Conservation (phyloP, 1,139 yeast species). For the Candida tetrigidarum region DNA sequence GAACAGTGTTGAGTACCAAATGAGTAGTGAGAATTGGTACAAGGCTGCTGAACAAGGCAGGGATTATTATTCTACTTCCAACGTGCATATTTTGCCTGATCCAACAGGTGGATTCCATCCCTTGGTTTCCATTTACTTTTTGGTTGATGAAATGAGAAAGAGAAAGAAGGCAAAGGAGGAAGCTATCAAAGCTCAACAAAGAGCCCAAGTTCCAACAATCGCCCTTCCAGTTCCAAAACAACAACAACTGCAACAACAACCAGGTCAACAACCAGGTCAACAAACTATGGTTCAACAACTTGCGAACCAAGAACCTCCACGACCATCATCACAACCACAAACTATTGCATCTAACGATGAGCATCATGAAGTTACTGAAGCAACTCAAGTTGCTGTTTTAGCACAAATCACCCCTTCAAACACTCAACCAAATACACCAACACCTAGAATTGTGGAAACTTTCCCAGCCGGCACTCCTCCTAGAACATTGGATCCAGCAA, state of each 20-base stretch:
- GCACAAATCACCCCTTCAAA: slow-evolving; percentile 13
- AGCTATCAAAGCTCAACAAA: slow-evolving; percentile 33
- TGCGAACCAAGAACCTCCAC: slow-evolving; percentile 12
- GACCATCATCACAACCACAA: slow-evolving; percentile 10
- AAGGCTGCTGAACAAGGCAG: slow-evolving; percentile 45
- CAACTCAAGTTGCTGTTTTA: slow-evolving; percentile 19
- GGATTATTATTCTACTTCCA: slow-evolving; percentile 45
- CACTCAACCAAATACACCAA: slow-evolving; percentile 12
- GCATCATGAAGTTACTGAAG: slow-evolving; percentile 16
- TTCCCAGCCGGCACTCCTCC: slow-evolving; percentile 15
- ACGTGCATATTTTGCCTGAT: slow-evolving; percentile 54
- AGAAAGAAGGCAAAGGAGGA: slow-evolving; percentile 67
- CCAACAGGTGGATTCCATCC: slow-evolving; percentile 96
- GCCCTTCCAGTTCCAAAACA: slow-evolving; percentile 14
- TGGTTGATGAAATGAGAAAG: slow-evolving; percentile 82
- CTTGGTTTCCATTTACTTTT: slow-evolving; percentile 78
- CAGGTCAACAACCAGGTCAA: slow-evolving; percentile 5
- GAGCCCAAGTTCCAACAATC: slow-evolving; percentile 23
- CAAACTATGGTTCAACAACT: slow-evolving; percentile 3
- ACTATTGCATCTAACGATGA: slow-evolving; percentile 3
- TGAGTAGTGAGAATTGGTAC: slow-evolving; percentile 70
- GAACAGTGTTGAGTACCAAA: slow-evolving; percentile 68
- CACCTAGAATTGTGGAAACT: slow-evolving; percentile 17
- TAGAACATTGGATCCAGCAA: slow-evolving; percentile 25
- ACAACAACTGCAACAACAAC: slow-evolving; percentile 19